Base-by-base conservation (phyloP, 345 rosid genomes). In the Durio zibethinus region DNA sequence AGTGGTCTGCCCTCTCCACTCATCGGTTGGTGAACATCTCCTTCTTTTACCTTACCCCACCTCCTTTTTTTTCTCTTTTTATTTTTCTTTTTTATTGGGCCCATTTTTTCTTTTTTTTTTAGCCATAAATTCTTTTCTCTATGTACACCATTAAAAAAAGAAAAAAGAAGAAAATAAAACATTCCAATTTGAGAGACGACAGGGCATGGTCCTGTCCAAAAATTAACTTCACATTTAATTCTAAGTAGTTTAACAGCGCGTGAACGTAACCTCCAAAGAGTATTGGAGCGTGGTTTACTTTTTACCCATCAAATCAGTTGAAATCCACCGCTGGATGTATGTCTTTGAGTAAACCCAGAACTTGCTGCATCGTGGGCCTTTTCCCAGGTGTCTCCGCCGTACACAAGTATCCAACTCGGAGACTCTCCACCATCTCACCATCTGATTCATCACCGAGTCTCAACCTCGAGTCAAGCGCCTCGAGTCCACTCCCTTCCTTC, bases 301-400 rank as follows among this genome's bases (percentile, higher is more conserved):
- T 61, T 15, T 5, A 61, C 18, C 40, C 10, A 18, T 29, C 3
- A 15, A 61, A 31, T 35, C 77, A 36, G 33, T 12, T 78, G 23
- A 74, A 43, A 12, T 75, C 85, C 2, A 45, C 18, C 4, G 70
- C 57, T 25, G 90, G 82, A 43, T 84, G 92, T 10, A 91, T 83
- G 85, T 93, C 98, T 78, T 95, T 93, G 38, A 95, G 96, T 72
- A 90, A 83, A 10, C 98, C 99, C 23, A 95, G 73, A 5, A 95
- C 96, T 54, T 95, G 99, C 69, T 93, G 99, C 94, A 95, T 93
- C 21, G 92, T 90, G 73, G 98, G 98, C 61, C 99, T 83, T 82
- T 95, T 95, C 35, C 76, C 87, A 0, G 97, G 84, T 18, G 81
- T 63, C 80, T 95, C 98, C 4, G 97, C 98, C 80, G 98, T 95